These are phyloP conservation scores for Acrodontium crateriforme DNA, from an alignment of 2,329 filamentous ascomycete species.

Conservation along the genomic window DNA sequence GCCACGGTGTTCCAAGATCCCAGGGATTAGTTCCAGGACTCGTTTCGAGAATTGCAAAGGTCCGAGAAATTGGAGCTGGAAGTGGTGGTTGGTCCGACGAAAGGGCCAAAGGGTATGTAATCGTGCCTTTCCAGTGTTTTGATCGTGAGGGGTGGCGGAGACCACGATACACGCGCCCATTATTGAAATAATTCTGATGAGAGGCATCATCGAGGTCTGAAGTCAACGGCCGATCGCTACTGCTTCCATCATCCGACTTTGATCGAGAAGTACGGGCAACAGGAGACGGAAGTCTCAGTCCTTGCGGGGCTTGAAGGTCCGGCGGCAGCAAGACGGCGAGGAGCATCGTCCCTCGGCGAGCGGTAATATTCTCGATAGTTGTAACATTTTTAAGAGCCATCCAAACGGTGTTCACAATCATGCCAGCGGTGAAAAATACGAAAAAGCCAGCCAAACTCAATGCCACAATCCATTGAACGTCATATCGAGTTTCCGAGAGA, in stretches of 20 bases:
- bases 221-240: constrained; percentile 14
- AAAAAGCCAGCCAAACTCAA: constrained; percentile 60
- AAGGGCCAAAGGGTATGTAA: constrained; percentile 45
- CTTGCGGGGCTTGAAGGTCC: constrained; percentile 11
- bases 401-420: constrained; percentile 59
- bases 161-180: constrained; percentile 7
- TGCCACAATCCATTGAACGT: constrained; percentile 51
- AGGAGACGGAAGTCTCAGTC: constrained; percentile 4
- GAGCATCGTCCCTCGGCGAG: constrained; percentile 46
- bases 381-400: constrained; percentile 63
- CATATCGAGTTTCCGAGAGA: constrained; percentile 33
- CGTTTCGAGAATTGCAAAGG: constrained; percentile 68
- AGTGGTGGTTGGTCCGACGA: constrained; percentile 21
- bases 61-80: constrained; percentile 30
- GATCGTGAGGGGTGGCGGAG: constrained; percentile 7
- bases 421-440: constrained; percentile 63
- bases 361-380: constrained; percentile 67
- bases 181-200: constrained; percentile 18
- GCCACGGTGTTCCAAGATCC: constrained; percentile 49
- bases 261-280: constrained; percentile 1
- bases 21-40: constrained; percentile 70
- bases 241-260: constrained; percentile 5
- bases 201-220: constrained; percentile 23
- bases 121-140: constrained; percentile 27
- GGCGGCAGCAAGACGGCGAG: constrained; percentile 60